These are phyloP conservation scores for Hymenoscyphus fraxineus DNA, from an alignment of 2,329 filamentous ascomycete species.

Conservation along the genomic window DNA sequence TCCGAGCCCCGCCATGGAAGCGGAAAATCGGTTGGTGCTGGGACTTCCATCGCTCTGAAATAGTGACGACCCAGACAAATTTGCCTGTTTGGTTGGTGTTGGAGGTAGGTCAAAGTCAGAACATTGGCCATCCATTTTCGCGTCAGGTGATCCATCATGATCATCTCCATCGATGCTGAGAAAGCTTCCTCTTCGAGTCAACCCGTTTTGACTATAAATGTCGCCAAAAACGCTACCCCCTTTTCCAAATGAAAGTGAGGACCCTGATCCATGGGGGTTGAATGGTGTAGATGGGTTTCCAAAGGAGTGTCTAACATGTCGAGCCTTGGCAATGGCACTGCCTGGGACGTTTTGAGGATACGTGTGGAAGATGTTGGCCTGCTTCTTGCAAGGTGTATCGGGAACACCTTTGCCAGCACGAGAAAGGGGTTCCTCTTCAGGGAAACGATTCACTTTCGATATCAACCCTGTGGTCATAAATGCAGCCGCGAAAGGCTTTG, in stretches of 20 bases:
- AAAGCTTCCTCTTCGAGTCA: constrained; percentile 61
- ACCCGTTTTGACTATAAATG: constrained; percentile 40
- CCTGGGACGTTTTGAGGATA: constrained; percentile 55
- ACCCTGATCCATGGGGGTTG: constrained; percentile 49
- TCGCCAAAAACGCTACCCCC: constrained; percentile 61
- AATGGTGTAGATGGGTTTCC: constrained; percentile 80
- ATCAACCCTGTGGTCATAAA: constrained; percentile 94
- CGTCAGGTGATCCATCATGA: constrained; percentile 44
- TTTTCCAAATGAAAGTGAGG: constrained; percentile 48
- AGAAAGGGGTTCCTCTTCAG: constrained; percentile 57
- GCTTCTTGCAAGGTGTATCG: constrained; percentile 94
- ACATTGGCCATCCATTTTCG: constrained; percentile 56
- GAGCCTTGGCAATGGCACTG: constrained; percentile 57
- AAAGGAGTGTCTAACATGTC: constrained; percentile 67
- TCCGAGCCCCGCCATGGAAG: constrained; percentile 27
- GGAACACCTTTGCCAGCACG: constrained; percentile 62
- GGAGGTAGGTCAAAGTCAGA: constrained; percentile 77
- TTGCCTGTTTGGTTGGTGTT: constrained; percentile 78
- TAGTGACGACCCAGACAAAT: constrained; percentile 32
- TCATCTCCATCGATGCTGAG: constrained; percentile 73
- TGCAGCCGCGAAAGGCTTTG: constrained; percentile 72
- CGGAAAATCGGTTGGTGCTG: constrained; percentile 28
- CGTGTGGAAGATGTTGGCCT: constrained; percentile 64
- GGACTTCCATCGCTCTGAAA: constrained; percentile 30
- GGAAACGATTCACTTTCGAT: constrained; percentile 86